A percentile compares a stretch with the other conserved stretches of the same genome.
Conservation (phyloP, 163 green algal genomes). For the Volvox carteri region DNA sequence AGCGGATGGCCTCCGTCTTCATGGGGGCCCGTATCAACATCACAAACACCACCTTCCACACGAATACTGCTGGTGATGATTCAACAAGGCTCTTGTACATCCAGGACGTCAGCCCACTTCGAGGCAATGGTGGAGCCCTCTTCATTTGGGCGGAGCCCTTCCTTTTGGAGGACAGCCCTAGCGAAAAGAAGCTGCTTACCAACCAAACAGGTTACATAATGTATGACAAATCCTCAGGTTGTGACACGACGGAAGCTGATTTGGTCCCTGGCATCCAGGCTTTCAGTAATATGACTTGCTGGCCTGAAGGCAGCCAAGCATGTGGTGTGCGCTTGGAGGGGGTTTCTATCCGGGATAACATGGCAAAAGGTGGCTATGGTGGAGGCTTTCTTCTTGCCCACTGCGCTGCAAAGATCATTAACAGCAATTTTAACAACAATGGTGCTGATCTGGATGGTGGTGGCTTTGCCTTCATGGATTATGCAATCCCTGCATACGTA, state of each 20-base stretch:
- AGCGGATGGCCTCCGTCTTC: background rate
- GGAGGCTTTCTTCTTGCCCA: background rate
- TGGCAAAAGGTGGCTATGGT: background rate
- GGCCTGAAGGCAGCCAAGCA: background rate
- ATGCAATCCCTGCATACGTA: background rate
- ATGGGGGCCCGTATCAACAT: background rate
- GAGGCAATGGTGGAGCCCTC: background rate
- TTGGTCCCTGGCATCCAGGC: background rate
- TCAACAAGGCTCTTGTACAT: background rate
- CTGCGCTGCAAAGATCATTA: background rate
- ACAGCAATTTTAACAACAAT: background rate
- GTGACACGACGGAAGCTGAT: background rate
- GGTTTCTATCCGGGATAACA: background rate
- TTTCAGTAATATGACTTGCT: background rate
- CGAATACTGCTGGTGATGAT: background rate
- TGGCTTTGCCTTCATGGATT: background rate
- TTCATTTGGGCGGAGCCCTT: background rate
- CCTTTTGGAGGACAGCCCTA: background rate
- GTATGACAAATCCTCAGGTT: background rate
- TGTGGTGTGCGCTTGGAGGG: background rate
- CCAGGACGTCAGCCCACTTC: background rate
- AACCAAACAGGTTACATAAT: background rate
- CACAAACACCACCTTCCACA: background rate
- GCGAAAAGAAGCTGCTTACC: background rate
- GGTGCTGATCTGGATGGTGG: background rate